Percentiles rank a stretch among this genome's conserved stretches.
These are phyloP conservation scores for Pseudogymnoascus sp. DNA, from an alignment of 2,329 filamentous ascomycete genomes.

Conservation along the genomic window DNA sequence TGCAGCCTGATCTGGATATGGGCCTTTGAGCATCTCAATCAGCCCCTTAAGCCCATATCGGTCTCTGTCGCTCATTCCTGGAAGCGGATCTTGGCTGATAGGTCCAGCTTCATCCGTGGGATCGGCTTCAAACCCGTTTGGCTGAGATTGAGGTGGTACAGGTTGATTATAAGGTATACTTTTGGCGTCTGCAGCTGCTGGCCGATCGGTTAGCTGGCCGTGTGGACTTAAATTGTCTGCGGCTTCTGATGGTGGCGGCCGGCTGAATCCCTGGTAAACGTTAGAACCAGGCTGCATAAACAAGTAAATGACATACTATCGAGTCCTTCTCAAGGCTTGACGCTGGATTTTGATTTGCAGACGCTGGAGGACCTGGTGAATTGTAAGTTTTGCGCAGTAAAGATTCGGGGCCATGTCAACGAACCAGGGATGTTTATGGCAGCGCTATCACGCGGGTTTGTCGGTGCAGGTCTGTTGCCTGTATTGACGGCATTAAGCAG, in stretches of 20 bases:
- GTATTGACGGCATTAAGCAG: constrained; percentile 57
- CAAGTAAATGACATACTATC: not conserved
- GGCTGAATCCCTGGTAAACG: not conserved
- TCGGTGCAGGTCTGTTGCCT: constrained; percentile 39
- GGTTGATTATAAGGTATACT: not conserved
- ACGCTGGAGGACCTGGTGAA: not conserved
- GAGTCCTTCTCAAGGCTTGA: not conserved
- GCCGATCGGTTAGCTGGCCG: not conserved
- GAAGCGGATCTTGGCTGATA: constrained; percentile 48
- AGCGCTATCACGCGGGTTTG: not conserved
- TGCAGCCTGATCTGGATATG: constrained; percentile 54
- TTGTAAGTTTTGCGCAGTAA: not conserved
- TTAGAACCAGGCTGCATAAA: not conserved
- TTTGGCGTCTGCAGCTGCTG: not conserved
- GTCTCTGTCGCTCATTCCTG: constrained; percentile 53
- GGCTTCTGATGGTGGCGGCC: constrained; percentile 1
- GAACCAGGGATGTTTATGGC: not conserved
- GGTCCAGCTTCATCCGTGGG: constrained; percentile 19
- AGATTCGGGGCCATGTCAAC: not conserved
- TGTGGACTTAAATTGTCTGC: not conserved
- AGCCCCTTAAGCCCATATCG: constrained; percentile 59
- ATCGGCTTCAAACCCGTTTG: not conserved
- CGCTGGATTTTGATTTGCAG: not conserved
- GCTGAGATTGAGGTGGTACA: not conserved
- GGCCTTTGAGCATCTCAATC: constrained; percentile 51